Evolutionary conservation across 208 protist species (phyloP), one percentile per base, ranked within the genome.

Genomic region (Acanthamoeba culbertsoni): DNA sequence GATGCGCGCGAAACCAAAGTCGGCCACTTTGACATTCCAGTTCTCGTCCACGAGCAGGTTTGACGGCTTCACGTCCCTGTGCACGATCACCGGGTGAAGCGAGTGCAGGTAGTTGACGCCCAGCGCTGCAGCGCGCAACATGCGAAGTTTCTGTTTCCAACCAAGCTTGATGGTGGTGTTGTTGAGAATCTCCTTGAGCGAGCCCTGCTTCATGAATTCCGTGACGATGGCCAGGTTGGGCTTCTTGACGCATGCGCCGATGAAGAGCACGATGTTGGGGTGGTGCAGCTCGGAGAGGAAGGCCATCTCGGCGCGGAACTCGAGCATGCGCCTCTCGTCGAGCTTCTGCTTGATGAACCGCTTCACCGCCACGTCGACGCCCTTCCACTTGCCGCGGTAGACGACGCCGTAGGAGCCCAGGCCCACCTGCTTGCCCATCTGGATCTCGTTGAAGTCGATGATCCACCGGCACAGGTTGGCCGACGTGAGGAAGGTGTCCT

Each of bases 91-190:
- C n/a, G n/a, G n/a, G n/a, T n/a, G n/a, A n/a, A n/a, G n/a, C n/a
- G n/a, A n/a, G n/a, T n/a, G n/a, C n/a, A n/a, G n/a, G n/a, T n/a
- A 96, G 88, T 96, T 95, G 28, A 96, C 94, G 37, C 95, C 95
- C 23, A 94, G 88, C 28, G 95, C 95, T 37, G 94, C 46, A 7
- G 35, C 57, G 45, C 79, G 40, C 8, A 59, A 23, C 40, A 89
- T 59, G 5, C 1, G 26, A 94, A 86, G 68, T 91, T 31, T 55
- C 28, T 45, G 93, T 40, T 51, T 1, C 89, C 94, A 94, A 45
- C 93, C 65, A 62, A 94, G 89, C 89, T 84, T 46, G 73, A 82
- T 55, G 18, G 48, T 71, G 40, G 7, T 51, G 57, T 79, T 62
- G 48, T 10, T 12, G 10, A 63, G 46, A 28, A 94, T 93, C 14